Evolutionary conservation across 2,329 filamentous ascomycete genomes (phyloP), one percentile per base, ranked within the genome.

Genomic region (Fusarium sp.): DNA sequence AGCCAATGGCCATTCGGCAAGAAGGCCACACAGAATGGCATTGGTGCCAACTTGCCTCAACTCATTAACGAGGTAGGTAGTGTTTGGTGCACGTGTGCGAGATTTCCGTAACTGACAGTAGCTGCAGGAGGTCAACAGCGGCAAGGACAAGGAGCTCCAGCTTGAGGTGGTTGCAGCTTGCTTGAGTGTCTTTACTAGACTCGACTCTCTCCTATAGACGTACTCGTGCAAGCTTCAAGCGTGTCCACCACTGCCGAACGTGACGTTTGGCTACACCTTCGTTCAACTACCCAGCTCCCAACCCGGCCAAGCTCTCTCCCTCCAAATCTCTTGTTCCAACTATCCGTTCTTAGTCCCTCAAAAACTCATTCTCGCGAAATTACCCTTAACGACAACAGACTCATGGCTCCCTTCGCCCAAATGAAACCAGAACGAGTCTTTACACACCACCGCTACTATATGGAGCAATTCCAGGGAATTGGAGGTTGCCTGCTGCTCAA

Each of bases 81-180:
- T 61, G 12, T 61, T 10, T 15, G 24, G 28, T n/a, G 28, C 35
- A 26, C 15, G 20, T 1, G 32, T 35, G 32, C 51, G 12, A 26
- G 26, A 42, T 8, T 15, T 32, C 44, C 20, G 41, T 42, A 24
- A 59, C 74, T 80, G 65, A 80, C 71, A 51, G 28, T 38, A 38
- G 42, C 47, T 63, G 56, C 72, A 91, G 84, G 96, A 99, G 83
- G 88, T 98, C 76, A 93, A 92, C 83, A 92, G 90, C 72, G 90
- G 89, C 80, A 97, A 97, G 83, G 96, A 98, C 78, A 97, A 94
- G 86, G 96, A 99, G 82, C 88, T 98, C 79, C 96, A 98, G 83
- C 89, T 99, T 75, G 96, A 99, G 89, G 96, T 98, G 80, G 94
- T 99, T 61, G 95, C 96, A 59, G 96, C 96, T 77, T 98, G 96